phyloP scores from a whole-genome alignment of 768 basidiomycete genomes.

The Rhizopogon sp. region DNA sequence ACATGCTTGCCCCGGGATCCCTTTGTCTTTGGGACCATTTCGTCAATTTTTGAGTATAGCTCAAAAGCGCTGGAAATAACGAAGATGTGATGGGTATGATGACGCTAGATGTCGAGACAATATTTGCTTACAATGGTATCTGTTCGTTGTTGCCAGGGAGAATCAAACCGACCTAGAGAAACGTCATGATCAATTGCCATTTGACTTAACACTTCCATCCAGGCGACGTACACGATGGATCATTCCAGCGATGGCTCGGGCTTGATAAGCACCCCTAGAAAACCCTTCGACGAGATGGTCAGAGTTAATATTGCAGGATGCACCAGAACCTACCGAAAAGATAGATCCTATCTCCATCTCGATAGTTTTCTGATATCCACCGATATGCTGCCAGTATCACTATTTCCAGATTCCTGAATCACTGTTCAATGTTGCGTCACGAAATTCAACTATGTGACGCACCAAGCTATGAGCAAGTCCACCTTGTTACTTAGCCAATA shows the following conservation, averaged over 20 bases:
- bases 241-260: constrained; percentile 31
- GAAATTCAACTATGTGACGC: not conserved
- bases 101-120: not conserved
- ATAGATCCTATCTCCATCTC: constrained; percentile 27
- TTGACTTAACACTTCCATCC: constrained; percentile 1
- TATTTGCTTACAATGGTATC: constrained; percentile 25
- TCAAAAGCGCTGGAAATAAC: constrained; percentile 22
- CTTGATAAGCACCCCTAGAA: constrained; percentile 39
- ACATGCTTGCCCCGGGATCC: not conserved
- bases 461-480: constrained; percentile 30
- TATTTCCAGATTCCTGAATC: constrained; percentile 25
- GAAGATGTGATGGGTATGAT: not conserved
- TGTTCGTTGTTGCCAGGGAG: constrained; percentile 29
- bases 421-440: not conserved
- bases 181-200: not conserved
- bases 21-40: not conserved
- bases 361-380: constrained; percentile 29
- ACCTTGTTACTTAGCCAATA: constrained; percentile 19
- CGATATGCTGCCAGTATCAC: constrained; percentile 24
- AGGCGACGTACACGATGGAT: constrained; percentile 24
- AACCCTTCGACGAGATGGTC: constrained; percentile 24
- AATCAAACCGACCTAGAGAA: constrained; percentile 28
- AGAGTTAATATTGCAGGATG: not conserved
- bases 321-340: constrained; percentile 27
- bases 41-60: constrained; percentile 14